Evolutionary conservation across 352 stramenopile species (phyloP).

Genomic region (Globisporangium nodosum): DNA sequence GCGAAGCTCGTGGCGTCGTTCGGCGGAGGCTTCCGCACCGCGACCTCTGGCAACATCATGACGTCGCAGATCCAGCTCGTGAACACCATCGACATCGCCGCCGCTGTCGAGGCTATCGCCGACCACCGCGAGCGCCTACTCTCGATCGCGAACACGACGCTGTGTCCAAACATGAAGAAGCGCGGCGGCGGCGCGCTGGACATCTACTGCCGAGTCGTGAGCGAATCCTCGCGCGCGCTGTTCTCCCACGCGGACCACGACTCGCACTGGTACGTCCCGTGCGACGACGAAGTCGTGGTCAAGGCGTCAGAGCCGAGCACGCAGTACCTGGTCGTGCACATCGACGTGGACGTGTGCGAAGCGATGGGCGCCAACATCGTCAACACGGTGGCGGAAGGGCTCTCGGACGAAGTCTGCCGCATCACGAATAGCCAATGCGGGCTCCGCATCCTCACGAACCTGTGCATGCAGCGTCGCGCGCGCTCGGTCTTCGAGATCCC

Average conservation of each 20-base stretch:
- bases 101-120: constrained; percentile 46
- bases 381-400: constrained; percentile 81
- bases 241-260: constrained; percentile 11
- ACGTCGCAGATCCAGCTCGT: constrained; percentile 85
- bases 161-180: constrained; percentile 85
- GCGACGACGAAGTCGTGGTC: constrained; percentile 47
- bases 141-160: constrained; percentile 63
- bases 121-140: constrained; percentile 52
- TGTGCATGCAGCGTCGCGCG: constrained; percentile 79
- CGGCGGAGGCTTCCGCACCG: constrained; percentile 66
- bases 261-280: constrained; percentile 57
- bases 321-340: constrained; percentile 76
- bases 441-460: constrained; percentile 86
- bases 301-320: constrained; percentile 21
- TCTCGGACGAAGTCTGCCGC: constrained; percentile 64
- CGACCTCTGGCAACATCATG: constrained; percentile 81
- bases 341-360: constrained; percentile 85
- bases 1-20: constrained; percentile 75
- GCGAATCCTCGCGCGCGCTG: constrained; percentile 26
- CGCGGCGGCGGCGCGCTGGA: constrained; percentile 72
- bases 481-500: constrained; percentile 70
- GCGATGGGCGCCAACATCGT: constrained; percentile 88
- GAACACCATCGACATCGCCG: constrained; percentile 52
- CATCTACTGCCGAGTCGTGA: constrained; percentile 79
- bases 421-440: constrained; percentile 60